phyloP scores from a whole-genome alignment of 2,329 filamentous ascomycete species.

The Trichoderma sp. region DNA sequence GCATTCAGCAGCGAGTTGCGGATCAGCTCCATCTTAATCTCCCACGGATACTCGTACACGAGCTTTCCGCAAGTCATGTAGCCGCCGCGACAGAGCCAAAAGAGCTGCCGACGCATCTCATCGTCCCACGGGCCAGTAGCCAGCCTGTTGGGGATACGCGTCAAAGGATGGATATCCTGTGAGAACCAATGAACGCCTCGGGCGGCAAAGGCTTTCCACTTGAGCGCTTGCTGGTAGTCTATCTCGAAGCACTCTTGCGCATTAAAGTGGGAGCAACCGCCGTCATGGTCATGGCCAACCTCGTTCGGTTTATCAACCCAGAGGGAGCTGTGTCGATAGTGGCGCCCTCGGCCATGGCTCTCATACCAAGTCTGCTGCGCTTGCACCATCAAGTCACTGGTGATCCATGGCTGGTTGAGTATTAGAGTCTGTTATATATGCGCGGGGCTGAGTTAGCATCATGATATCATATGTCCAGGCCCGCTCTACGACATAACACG shows the following conservation, averaged over 20 bases:
- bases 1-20: conserved; percentile 34
- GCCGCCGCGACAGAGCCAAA: conserved; percentile 45
- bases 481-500: neutral
- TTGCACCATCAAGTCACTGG: conserved; percentile 44
- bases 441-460: conserved; percentile 16
- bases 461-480: neutral
- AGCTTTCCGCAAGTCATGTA: conserved; percentile 29
- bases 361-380: conserved; percentile 48
- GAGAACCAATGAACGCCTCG: conserved; percentile 25
- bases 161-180: conserved; percentile 38
- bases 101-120: conserved; percentile 39
- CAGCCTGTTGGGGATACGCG: conserved; percentile 40
- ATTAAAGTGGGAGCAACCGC: conserved; percentile 31
- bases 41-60: conserved; percentile 38
- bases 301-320: conserved; percentile 19
- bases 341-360: conserved; percentile 34
- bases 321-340: conserved; percentile 34
- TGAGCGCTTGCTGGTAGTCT: conserved; percentile 32
- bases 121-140: conserved; percentile 43
- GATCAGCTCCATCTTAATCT: conserved; percentile 38
- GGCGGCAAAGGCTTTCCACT: conserved; percentile 26
- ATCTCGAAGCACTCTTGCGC: conserved; percentile 36
- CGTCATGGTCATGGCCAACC: conserved; percentile 24
- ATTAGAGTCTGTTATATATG: conserved; percentile 38
- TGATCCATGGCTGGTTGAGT: conserved; percentile 43